phyloP scores from a whole-genome alignment of 2,329 filamentous ascomycete genomes.

The Penicillium sp. region DNA sequence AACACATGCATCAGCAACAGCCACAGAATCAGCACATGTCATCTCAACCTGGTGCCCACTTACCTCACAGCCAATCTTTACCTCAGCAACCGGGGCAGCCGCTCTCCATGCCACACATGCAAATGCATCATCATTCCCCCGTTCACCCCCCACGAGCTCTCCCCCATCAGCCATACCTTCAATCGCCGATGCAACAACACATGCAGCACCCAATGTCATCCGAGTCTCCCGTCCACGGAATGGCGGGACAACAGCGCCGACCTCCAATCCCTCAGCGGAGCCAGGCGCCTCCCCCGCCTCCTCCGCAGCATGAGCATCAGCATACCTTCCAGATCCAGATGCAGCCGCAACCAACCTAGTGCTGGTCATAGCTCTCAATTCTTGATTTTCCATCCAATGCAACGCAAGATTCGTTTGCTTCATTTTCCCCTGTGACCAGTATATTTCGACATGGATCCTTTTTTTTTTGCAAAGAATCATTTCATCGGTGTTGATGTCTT shows the following conservation, averaged over 20 bases:
- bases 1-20: slow-evolving; percentile 11
- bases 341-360: slow-evolving; percentile 23
- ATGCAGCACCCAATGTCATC: slow-evolving; percentile 19
- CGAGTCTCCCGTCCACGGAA: slow-evolving; percentile 15
- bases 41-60: slow-evolving; percentile 9
- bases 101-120: slow-evolving; percentile 25
- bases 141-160: slow-evolving; percentile 16
- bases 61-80: slow-evolving; percentile 1
- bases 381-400: not conserved
- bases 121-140: slow-evolving; percentile 24
- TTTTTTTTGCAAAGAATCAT: not conserved
- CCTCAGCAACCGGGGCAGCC: slow-evolving; percentile 11
- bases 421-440: not conserved
- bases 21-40: slow-evolving; percentile 11
- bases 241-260: slow-evolving; percentile 12
- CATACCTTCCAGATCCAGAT: slow-evolving; percentile 29
- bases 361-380: not conserved
- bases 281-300: slow-evolving; percentile 23
- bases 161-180: slow-evolving; percentile 22
- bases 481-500: slow-evolving; percentile 1
- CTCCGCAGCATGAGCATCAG: slow-evolving; percentile 28
- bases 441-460: not conserved
- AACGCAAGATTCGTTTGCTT: not conserved
- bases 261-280: slow-evolving; percentile 12
- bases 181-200: slow-evolving; percentile 23